These are phyloP conservation scores for Fusarium phyllophilum DNA, from an alignment of 2,329 filamentous ascomycete species.

Conservation along the genomic window DNA sequence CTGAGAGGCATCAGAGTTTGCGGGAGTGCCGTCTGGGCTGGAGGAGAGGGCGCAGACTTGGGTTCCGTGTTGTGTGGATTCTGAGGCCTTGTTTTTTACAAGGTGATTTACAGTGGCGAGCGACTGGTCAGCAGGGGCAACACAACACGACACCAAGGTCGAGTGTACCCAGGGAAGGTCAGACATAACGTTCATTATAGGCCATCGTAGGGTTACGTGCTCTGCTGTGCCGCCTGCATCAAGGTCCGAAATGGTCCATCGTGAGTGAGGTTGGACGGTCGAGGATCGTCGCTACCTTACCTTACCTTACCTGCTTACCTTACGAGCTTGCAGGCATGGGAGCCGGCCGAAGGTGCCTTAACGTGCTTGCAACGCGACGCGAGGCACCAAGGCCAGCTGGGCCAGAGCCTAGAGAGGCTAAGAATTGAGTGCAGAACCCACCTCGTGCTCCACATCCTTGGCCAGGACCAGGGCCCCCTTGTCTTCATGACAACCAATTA, in stretches of 20 bases:
- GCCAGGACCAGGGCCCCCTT: slow-evolving; percentile 5
- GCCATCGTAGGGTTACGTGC: slow-evolving; percentile 6
- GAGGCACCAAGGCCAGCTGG: slow-evolving; percentile 36
- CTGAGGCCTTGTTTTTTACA: not conserved
- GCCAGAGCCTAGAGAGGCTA: slow-evolving; percentile 17
- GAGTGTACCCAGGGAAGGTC: not conserved
- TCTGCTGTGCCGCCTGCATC: slow-evolving; percentile 29
- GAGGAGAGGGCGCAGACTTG: slow-evolving; percentile 5
- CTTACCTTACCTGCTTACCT: not conserved
- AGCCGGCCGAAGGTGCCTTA: not conserved
- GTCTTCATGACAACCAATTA: slow-evolving; percentile 18
- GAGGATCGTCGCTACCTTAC: slow-evolving; percentile 26
- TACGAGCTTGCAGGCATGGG: slow-evolving; percentile 16
- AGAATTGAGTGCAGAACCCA: slow-evolving; percentile 4
- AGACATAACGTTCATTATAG: not conserved
- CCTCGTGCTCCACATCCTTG: slow-evolving; percentile 10
- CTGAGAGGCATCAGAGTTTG: slow-evolving; percentile 11
- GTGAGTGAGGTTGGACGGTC: slow-evolving; percentile 23
- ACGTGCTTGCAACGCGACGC: slow-evolving; percentile 32
- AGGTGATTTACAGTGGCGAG: slow-evolving; percentile 14
- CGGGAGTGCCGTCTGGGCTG: slow-evolving; percentile 8
- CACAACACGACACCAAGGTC: slow-evolving; percentile 5
- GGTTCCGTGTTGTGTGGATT: not conserved
- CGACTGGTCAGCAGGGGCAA: slow-evolving; percentile 7
- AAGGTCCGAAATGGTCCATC: slow-evolving; percentile 26